Percentiles rank a stretch among this genome's conserved stretches.
These are phyloP conservation scores for Talaromyces thailandensis DNA, from an alignment of 495 filamentous ascomycete genomes.

Conservation along the genomic window DNA sequence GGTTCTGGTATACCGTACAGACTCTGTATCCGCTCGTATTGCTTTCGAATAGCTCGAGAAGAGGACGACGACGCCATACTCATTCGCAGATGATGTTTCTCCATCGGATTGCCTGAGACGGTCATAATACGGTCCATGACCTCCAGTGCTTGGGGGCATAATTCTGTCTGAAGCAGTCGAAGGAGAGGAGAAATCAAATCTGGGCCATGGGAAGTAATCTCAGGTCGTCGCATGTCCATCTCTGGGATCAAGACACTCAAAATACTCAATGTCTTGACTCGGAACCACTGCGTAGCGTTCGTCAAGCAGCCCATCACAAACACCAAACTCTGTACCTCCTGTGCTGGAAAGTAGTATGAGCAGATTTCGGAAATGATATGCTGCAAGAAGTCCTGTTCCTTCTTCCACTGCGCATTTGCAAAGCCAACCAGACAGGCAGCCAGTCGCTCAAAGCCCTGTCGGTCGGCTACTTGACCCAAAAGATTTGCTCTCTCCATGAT, in stretches of 20 bases:
- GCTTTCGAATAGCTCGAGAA: conserved; percentile 76
- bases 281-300: conserved; percentile 81
- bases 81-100: conserved; percentile 91
- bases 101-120: conserved; percentile 86
- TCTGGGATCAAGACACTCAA: conserved; percentile 79
- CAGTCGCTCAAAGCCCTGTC: conserved; percentile 42
- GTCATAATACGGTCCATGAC: conserved; percentile 92
- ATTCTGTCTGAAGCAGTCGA: conserved; percentile 83
- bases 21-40: conserved; percentile 89
- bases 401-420: conserved; percentile 57
- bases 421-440: conserved; percentile 56
- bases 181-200: conserved; percentile 93
- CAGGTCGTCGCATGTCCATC: conserved; percentile 85
- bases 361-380: conserved; percentile 70
- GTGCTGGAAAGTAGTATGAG: conserved; percentile 69
- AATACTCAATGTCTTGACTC: conserved; percentile 82
- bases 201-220: conserved; percentile 84
- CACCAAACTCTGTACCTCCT: conserved; percentile 75
- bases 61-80: conserved; percentile 77
- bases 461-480: conserved; percentile 63
- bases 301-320: conserved; percentile 90
- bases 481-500: conserved; percentile 55
- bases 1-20: conserved; percentile 95
- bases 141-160: conserved; percentile 81
- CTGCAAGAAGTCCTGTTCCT: conserved; percentile 65